Conservation (phyloP, 208 protist species). For the Leishmania aethiopica region DNA sequence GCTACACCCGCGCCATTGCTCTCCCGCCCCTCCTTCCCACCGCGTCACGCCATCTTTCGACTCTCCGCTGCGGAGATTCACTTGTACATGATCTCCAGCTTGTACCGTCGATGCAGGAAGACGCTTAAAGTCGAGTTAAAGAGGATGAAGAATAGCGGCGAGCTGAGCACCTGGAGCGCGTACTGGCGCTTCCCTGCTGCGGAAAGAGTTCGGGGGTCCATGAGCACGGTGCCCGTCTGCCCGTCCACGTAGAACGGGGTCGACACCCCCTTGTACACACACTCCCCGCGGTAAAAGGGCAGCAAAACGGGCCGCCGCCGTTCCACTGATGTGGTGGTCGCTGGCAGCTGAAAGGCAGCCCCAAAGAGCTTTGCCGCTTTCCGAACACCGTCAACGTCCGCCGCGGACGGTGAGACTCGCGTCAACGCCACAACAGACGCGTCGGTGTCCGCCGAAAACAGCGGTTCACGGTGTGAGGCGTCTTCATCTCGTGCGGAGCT, state of each 20-base stretch:
- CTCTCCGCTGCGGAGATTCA: neutral
- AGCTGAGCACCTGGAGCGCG: conserved; percentile 29
- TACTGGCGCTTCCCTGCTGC: neutral
- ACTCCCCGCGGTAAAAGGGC: conserved; percentile 40
- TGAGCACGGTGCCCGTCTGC: conserved; percentile 34
- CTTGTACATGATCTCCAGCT: conserved; percentile 12
- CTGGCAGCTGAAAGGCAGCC: conserved; percentile 27
- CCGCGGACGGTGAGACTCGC: neutral
- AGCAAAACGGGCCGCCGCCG: conserved; percentile 10
- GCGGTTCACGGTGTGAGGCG: conserved; percentile 13
- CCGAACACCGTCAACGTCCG: conserved; percentile 9
- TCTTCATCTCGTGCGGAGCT: neutral
- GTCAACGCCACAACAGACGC: neutral
- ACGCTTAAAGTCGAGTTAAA: conserved; percentile 27
- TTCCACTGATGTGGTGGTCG: conserved; percentile 10
- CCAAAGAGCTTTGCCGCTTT: conserved; percentile 34
- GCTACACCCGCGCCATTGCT: neutral
- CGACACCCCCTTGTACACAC: conserved; percentile 29
- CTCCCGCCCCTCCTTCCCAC: neutral
- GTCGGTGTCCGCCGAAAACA: conserved; percentile 27
- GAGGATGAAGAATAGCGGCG: conserved; percentile 36
- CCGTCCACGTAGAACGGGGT: conserved; percentile 42
- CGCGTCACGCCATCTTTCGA: neutral
- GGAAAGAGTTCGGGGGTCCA: conserved; percentile 11
- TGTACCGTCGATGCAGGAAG: conserved; percentile 16